Base-by-base conservation (phyloP, 108 stramenopile species). In the Bacterosira constricta region DNA sequence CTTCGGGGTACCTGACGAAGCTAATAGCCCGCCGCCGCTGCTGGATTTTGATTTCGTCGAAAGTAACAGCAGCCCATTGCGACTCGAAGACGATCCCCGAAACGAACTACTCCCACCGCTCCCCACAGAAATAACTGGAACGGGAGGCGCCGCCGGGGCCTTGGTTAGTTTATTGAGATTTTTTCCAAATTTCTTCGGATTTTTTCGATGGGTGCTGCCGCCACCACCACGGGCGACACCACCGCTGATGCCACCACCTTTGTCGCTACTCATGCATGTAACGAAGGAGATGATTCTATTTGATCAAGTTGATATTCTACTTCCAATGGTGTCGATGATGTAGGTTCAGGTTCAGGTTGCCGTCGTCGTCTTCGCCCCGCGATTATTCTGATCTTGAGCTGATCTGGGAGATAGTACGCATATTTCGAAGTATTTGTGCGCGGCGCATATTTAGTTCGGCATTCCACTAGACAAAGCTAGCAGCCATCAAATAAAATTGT, bases 121-220 rank as follows among this genome's bases (percentile, higher is more conserved):
- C 13, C n/a, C 18, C 18, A 66, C 20, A 31, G 59, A 46, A 31
- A 72, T 60, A 35, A 69, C 36, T 31, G 86, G 52, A 13, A 78
- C 68, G 9, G 86, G 85, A 39, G 81, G 81, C 45, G 84, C 73
- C 20, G 88, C 83, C 13, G 88, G 87, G 41, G 79, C 59, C 55
- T 88, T 85, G 9, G 84, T 84, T 36, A 93, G 79, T 52, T 93
- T 90, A 74, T 90, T 89, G 38, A 93, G 85, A 87, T 93, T 93
- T 64, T 90, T 87, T 45, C 92, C 92, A 68, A 88, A 93, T 66
- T 93, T 90, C 69, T 93, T 92, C 8, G 49, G 49, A 5, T 61
- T 62, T 25, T 72, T 72, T 41, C 71, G 61, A 62, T 63, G 53
- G 62, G 57, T 21, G 60, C 38, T 41, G 51, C 60, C 32, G 11